Conservation (phyloP, 2,329 filamentous ascomycete genomes). For the Cladophialophora immunda region DNA sequence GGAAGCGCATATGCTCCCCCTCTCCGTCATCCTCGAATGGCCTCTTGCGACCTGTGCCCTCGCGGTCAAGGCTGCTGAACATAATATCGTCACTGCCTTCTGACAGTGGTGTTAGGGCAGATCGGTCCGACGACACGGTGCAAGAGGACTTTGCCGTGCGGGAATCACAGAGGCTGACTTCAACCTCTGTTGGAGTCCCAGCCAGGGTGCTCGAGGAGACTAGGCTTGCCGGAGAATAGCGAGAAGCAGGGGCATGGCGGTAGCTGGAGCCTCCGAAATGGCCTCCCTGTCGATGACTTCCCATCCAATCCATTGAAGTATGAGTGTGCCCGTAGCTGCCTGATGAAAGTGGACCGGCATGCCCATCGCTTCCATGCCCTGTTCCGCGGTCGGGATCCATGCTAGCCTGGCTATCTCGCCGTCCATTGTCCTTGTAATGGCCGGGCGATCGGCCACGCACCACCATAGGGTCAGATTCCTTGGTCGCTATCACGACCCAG, state of each 20-base stretch:
- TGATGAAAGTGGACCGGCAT: slow-evolving; percentile 22
- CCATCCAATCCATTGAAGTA: slow-evolving; percentile 32
- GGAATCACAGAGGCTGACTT: slow-evolving; percentile 27
- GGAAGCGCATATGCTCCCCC: slow-evolving; percentile 31
- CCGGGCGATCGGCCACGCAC: slow-evolving; percentile 85
- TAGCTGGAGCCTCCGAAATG: slow-evolving; percentile 34
- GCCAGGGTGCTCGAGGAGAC: slow-evolving; percentile 32
- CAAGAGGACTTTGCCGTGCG: slow-evolving; percentile 34
- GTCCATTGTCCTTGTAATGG: slow-evolving; percentile 74
- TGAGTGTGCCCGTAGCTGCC: slow-evolving; percentile 17
- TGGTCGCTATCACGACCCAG: slow-evolving; percentile 75
- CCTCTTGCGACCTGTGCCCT: slow-evolving; percentile 30
- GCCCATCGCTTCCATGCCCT: slow-evolving; percentile 54
- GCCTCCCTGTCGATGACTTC: slow-evolving; percentile 30
- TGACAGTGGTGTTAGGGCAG: slow-evolving; percentile 36
- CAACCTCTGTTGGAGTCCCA: slow-evolving; percentile 30
- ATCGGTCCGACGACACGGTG: slow-evolving; percentile 33
- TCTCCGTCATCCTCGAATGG: slow-evolving; percentile 35
- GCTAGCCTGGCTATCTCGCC: slow-evolving; percentile 73
- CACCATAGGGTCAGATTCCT: slow-evolving; percentile 81
- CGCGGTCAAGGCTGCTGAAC: slow-evolving; percentile 27
- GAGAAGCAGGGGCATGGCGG: slow-evolving; percentile 30
- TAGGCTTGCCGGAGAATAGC: slow-evolving; percentile 32
- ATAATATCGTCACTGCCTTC: slow-evolving; percentile 34
- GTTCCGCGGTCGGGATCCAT: slow-evolving; percentile 73